These are phyloP conservation scores for Rhododendron henanense DNA, from an alignment of 148 eudicot genomes.

Conservation along the genomic window DNA sequence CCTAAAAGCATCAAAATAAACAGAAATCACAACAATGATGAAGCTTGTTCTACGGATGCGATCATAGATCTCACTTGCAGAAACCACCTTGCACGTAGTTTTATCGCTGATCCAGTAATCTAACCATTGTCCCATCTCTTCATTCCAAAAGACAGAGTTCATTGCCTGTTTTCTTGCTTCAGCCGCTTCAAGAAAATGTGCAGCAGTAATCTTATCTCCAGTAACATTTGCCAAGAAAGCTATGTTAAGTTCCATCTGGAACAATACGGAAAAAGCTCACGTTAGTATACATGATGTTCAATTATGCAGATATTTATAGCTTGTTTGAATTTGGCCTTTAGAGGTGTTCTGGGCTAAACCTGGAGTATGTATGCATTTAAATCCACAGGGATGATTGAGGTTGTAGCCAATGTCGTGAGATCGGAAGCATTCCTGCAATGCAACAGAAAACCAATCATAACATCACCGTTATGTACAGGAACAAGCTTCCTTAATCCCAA, in stretches of 20 bases:
- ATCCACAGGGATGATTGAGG: conserved; percentile 80
- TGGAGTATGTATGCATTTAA: conserved; percentile 77
- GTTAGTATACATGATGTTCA: neutral
- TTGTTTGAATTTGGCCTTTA: too few species aligned
- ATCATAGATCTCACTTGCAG: neutral
- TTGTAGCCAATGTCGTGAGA: conserved; percentile 71
- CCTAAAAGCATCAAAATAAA: conserved; percentile 29
- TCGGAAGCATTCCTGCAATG: conserved; percentile 66
- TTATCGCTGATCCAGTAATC: conserved; percentile 70
- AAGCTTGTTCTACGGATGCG: neutral
- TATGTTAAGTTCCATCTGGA: conserved; percentile 90
- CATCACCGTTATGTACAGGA: too few species aligned
- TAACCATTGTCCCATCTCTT: conserved; percentile 79
- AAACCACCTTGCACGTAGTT: conserved; percentile 35
- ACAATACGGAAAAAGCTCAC: neutral
- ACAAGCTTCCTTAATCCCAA: neutral
- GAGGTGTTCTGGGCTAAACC: conserved; percentile 26
- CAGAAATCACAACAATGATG: neutral
- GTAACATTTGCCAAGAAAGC: conserved; percentile 53
- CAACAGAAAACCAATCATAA: neutral
- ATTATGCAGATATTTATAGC: neutral
- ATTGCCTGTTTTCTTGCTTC: conserved; percentile 60
- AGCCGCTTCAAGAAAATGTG: conserved; percentile 48
- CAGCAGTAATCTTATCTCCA: conserved; percentile 39
- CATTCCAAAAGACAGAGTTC: conserved; percentile 69